Conservation (phyloP, 2,329 filamentous ascomycete species). For the Tolypocladium inflatum region DNA sequence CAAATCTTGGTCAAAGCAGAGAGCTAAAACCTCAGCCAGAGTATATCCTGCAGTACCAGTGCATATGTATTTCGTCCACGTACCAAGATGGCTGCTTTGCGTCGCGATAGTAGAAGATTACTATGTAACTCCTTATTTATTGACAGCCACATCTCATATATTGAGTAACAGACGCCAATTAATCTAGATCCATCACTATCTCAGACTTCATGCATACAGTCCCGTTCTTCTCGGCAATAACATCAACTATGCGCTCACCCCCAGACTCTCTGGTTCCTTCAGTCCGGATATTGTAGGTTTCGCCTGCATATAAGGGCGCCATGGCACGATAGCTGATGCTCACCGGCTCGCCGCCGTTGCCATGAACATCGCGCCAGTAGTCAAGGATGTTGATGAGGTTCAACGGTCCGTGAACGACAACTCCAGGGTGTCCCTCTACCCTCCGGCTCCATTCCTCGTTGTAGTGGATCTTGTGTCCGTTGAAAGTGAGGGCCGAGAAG, state of each 20-base stretch:
- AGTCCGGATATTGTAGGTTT: slow-evolving; percentile 53
- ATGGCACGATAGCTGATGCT: slow-evolving; percentile 58
- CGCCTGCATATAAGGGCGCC: slow-evolving; percentile 59
- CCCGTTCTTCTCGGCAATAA: slow-evolving; percentile 35
- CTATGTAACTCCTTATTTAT: too few species aligned
- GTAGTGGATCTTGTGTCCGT: slow-evolving; percentile 79
- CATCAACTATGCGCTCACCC: slow-evolving; percentile 26
- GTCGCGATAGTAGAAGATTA: too few species aligned
- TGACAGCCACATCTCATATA: too few species aligned
- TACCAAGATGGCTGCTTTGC: too few species aligned
- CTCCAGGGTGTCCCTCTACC: slow-evolving; percentile 58
- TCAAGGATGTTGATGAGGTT: slow-evolving; percentile 65
- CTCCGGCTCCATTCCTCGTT: slow-evolving; percentile 55
- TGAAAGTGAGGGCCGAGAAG: slow-evolving; percentile 78
- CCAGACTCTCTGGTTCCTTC: slow-evolving; percentile 27
- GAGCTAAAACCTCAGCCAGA: too few species aligned
- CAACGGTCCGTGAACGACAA: slow-evolving; percentile 74
- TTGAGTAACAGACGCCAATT: background rate
- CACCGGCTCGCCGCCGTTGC: slow-evolving; percentile 15
- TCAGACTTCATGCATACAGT: slow-evolving; percentile 8
- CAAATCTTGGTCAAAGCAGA: too few species aligned
- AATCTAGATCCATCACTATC: background rate
- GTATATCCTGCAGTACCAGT: too few species aligned
- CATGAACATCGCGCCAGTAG: slow-evolving; percentile 48
- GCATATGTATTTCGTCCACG: too few species aligned